phyloP scores from a whole-genome alignment of 805 yeast genomes.

The Debaryomyces tyrocola region DNA sequence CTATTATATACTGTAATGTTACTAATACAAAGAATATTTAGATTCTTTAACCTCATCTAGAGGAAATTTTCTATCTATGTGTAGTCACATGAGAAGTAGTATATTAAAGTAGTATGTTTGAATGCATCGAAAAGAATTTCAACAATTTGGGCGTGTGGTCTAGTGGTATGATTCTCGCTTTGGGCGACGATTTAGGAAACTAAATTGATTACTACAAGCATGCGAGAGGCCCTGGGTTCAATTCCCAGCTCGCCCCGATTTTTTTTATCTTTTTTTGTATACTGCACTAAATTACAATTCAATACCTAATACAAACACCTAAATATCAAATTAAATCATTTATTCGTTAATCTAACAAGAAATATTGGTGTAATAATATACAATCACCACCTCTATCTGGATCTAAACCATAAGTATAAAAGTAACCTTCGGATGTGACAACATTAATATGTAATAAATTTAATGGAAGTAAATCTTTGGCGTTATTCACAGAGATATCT shows the following conservation, averaged over 20 bases:
- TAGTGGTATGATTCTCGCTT: constrained; percentile 13
- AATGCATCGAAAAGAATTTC: not conserved
- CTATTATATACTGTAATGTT: not conserved
- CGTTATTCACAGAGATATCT: constrained; percentile 16
- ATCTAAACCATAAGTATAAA: constrained; percentile 77
- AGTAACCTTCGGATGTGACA: constrained; percentile 78
- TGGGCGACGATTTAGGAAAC: constrained; percentile 7
- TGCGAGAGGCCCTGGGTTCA: constrained; percentile 67
- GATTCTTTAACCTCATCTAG: not conserved
- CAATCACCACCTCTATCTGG: constrained; percentile 95
- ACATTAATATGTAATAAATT: constrained; percentile 56
- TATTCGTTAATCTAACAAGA: constrained; percentile 38
- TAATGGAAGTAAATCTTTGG: constrained; percentile 25
- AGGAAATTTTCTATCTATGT: not conserved
- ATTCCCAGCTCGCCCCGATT: constrained; percentile 50
- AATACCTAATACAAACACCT: too few relatives aligned
- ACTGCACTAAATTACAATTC: not conserved
- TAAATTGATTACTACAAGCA: constrained; percentile 14
- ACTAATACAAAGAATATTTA: too few relatives aligned
- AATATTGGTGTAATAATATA: constrained; percentile 69
- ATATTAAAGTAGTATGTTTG: not conserved
- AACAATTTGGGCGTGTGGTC: constrained; percentile 10
- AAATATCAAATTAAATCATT: not conserved
- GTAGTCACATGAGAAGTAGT: not conserved
- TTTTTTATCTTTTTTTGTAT: constrained; percentile 3